Percentiles rank a stretch among this genome's conserved stretches.
Conservation (phyloP, 495 filamentous ascomycete species). For the Talaromyces ruber region DNA sequence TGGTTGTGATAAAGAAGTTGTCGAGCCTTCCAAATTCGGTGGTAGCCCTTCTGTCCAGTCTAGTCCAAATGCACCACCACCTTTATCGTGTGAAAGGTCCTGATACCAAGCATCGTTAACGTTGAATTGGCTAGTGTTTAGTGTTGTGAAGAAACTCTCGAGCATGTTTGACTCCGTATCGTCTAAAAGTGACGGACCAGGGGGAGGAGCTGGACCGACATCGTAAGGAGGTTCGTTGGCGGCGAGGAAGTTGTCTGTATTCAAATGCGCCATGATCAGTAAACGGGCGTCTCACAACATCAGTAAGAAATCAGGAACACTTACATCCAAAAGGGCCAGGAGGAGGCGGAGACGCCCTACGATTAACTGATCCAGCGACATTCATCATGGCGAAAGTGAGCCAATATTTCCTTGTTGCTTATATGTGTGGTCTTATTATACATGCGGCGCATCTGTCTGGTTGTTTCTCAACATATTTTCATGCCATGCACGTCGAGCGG, state of each 20-base stretch:
- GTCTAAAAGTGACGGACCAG: slow-evolving; percentile 51
- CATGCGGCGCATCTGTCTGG: not conserved
- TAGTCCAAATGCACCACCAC: slow-evolving; percentile 32
- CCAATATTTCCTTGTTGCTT: not conserved
- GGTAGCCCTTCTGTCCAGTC: slow-evolving; percentile 49
- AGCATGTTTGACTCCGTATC: slow-evolving; percentile 53
- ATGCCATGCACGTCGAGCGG: not conserved
- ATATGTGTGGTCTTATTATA: not conserved
- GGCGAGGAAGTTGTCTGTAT: slow-evolving; percentile 23
- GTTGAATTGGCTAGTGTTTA: slow-evolving; percentile 45
- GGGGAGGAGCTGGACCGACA: slow-evolving; percentile 47
- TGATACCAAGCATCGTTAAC: slow-evolving; percentile 38
- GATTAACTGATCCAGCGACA: slow-evolving; percentile 20
- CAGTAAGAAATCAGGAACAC: slow-evolving; percentile 14
- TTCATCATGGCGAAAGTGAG: slow-evolving; percentile 21
- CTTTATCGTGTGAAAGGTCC: slow-evolving; percentile 29
- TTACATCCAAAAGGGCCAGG: slow-evolving; percentile 53
- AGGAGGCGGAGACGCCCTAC: slow-evolving; percentile 17
- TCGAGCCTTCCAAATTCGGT: slow-evolving; percentile 51
- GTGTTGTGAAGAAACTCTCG: slow-evolving; percentile 53
- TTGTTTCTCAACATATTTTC: not conserved
- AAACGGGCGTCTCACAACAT: not conserved
- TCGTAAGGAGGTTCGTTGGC: slow-evolving; percentile 44
- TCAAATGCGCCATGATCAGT: not conserved
- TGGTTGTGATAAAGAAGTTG: slow-evolving; percentile 51